Percentiles rank a stretch among this genome's conserved stretches.
Evolutionary conservation across 768 basidiomycete genomes (phyloP).

Genomic region (Agrocybe chaxingu): DNA sequence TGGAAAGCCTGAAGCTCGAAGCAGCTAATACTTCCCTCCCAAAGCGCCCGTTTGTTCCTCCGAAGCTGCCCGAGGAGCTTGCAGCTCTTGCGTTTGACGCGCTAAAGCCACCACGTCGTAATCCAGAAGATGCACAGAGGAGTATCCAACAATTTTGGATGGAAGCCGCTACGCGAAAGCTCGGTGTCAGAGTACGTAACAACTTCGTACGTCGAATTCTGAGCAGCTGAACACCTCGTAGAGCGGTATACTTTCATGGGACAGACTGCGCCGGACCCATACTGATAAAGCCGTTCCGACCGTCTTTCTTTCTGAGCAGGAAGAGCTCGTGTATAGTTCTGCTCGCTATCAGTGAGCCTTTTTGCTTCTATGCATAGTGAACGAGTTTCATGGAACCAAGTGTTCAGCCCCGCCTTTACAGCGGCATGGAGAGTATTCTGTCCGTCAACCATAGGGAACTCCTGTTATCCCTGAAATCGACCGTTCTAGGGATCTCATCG

Average conservation of each 20-base stretch:
- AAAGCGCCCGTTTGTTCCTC: conserved; percentile 6
- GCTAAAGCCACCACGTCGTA: neutral
- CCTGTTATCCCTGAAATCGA: conserved; percentile 49
- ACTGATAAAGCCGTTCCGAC: conserved; percentile 31
- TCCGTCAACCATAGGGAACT: conserved; percentile 48
- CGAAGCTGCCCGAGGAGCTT: conserved; percentile 26
- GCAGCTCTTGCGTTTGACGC: conserved; percentile 17
- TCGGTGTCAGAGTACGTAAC: conserved; percentile 18
- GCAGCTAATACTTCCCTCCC: conserved; percentile 14
- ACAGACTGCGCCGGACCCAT: conserved; percentile 40
- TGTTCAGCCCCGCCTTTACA: conserved; percentile 41
- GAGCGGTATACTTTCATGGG: conserved; percentile 64
- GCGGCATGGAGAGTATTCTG: conserved; percentile 33
- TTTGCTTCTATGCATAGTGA: neutral
- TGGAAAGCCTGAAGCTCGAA: conserved; percentile 48
- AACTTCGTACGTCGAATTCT: neutral
- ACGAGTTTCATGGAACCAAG: conserved; percentile 28
- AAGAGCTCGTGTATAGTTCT: conserved; percentile 45
- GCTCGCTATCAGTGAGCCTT: conserved; percentile 57
- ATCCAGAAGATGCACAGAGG: neutral
- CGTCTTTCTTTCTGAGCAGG: conserved; percentile 71
- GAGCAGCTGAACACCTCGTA: conserved; percentile 15
- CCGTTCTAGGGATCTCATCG: conserved; percentile 68
- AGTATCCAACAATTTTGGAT: conserved; percentile 16
- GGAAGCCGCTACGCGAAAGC: conserved; percentile 16